Evolutionary conservation across 495 filamentous ascomycete genomes (phyloP), one percentile per base, ranked within the genome.

Genomic region (Aspergillus ellipticus): DNA sequence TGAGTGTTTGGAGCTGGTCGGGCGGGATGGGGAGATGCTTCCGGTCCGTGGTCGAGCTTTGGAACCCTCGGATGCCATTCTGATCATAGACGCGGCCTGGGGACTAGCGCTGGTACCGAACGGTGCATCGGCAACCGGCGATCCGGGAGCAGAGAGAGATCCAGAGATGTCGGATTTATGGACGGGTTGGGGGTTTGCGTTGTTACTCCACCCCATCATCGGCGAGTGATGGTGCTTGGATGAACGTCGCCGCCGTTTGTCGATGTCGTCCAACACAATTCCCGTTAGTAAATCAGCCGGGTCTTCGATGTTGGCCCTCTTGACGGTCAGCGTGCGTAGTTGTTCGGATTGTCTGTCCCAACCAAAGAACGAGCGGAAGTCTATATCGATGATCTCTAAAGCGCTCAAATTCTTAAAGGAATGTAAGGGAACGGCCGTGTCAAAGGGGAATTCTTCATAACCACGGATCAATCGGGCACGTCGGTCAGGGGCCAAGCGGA

Each of bases 401-500:
- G 89, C 85, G 70, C 90, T 91, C 47, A 97, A 72, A 63, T 97
- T 98, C 77, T 98, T 97, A 81, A 98, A 97, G 22, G 89, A 87
- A 68, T 91, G 86, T 10, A 97, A 75, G 16, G 94, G 94, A 22
- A 98, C 94, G n/a, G 94, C 94, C 37, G 90, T 94, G 67, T 98
- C 94, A 69, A 98, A 96, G 3, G 94, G 94, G 64, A 98, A 98
- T 65, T 97, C 94, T 70, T 98, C 94, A 66, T 92, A 97, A 28
- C 92, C 93, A 55, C 85, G 81, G 58, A 98, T 96, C 62, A 96
- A 73, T 41, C 87, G 85, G 33, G 92, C 90, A 47, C 89, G 89
- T 71, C 89, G 90, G 70, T 97, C 94, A 7, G 92, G 92, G 45
- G 92, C 84, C 48, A 98, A 76, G 53, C 87, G 85, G 42, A 98